Evolutionary conservation across 2,329 filamentous ascomycete genomes (phyloP).

Genomic region (Triangularia verruculosa): DNA sequence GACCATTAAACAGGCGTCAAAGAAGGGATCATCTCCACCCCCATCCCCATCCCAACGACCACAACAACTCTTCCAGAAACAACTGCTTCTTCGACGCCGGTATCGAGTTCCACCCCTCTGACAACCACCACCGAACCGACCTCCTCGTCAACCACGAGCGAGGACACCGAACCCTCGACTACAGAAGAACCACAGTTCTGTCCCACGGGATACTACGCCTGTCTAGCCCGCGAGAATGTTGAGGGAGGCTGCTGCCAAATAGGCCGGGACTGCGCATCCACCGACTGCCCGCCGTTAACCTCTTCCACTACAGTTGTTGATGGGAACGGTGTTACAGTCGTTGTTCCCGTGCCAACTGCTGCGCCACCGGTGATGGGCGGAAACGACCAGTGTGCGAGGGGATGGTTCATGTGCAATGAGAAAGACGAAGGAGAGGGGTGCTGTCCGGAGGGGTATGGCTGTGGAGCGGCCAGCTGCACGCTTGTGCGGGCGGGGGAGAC

Average conservation of each 20-base stretch:
- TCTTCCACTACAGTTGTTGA: slow-evolving; percentile 58
- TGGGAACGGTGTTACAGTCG: slow-evolving; percentile 66
- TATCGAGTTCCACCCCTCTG: slow-evolving; percentile 37
- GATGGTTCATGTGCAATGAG: slow-evolving; percentile 72
- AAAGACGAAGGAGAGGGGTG: slow-evolving; percentile 64
- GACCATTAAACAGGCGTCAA: background rate
- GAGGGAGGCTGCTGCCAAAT: slow-evolving; percentile 85
- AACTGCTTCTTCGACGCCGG: slow-evolving; percentile 32
- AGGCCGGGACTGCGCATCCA: slow-evolving; percentile 77
- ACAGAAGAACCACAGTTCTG: slow-evolving; percentile 48
- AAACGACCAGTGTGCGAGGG: slow-evolving; percentile 62
- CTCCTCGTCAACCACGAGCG: slow-evolving; percentile 27
- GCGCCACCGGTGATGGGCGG: slow-evolving; percentile 39
- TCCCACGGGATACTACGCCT: slow-evolving; percentile 89
- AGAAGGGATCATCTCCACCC: slow-evolving; percentile 38
- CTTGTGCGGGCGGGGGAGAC: slow-evolving; percentile 51
- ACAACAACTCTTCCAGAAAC: slow-evolving; percentile 37
- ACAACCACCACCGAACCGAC: slow-evolving; percentile 49
- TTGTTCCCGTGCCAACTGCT: slow-evolving; percentile 51
- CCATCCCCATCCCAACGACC: slow-evolving; percentile 40
- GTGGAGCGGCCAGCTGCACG: slow-evolving; percentile 70
- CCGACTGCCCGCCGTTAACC: slow-evolving; percentile 65
- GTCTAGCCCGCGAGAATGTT: slow-evolving; percentile 65
- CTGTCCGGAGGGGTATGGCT: slow-evolving; percentile 74
- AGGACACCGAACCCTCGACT: background rate